These are phyloP conservation scores for Ogataea trehaloabstinens DNA, from an alignment of 805 yeast species.

Conservation along the genomic window DNA sequence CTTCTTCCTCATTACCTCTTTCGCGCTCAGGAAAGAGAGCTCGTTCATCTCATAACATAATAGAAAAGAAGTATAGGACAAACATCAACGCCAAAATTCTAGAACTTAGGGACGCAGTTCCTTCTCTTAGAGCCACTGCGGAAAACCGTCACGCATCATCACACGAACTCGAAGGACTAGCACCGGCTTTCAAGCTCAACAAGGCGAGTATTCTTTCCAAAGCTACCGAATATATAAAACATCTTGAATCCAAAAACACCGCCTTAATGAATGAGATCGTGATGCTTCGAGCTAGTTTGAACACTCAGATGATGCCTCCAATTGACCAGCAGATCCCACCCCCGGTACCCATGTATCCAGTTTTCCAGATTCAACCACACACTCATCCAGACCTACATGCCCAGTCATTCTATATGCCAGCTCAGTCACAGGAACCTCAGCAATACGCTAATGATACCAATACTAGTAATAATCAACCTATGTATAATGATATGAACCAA, in stretches of 20 bases:
- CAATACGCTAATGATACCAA: constrained; percentile 4
- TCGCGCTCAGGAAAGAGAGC: constrained; percentile 38
- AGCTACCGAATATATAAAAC: constrained; percentile 77
- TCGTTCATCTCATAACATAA: constrained; percentile 71
- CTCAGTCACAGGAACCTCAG: constrained; percentile 8
- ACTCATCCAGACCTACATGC: constrained; percentile 10
- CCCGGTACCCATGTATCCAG: neutral
- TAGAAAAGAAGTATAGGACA: constrained; percentile 77
- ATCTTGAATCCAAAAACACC: constrained; percentile 60
- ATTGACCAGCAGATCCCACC: constrained; percentile 5
- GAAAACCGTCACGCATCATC: constrained; percentile 31
- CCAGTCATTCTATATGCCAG: constrained; percentile 2
- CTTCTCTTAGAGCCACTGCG: constrained; percentile 63
- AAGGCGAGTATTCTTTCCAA: constrained; percentile 76
- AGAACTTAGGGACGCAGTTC: constrained; percentile 74
- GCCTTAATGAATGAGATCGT: constrained; percentile 51
- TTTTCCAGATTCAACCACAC: constrained; percentile 5
- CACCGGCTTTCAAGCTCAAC: constrained; percentile 72
- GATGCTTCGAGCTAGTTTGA: constrained; percentile 36
- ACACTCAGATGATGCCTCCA: constrained; percentile 12
- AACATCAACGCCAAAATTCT: constrained; percentile 71
- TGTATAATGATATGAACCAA: neutral
- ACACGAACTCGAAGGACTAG: constrained; percentile 68
- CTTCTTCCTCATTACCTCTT: neutral
- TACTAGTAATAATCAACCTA: constrained; percentile 1